Evolutionary conservation across 2,329 filamentous ascomycete species (phyloP), one percentile per base, ranked within the genome.

Genomic region (Sclerotinia nivalis): DNA sequence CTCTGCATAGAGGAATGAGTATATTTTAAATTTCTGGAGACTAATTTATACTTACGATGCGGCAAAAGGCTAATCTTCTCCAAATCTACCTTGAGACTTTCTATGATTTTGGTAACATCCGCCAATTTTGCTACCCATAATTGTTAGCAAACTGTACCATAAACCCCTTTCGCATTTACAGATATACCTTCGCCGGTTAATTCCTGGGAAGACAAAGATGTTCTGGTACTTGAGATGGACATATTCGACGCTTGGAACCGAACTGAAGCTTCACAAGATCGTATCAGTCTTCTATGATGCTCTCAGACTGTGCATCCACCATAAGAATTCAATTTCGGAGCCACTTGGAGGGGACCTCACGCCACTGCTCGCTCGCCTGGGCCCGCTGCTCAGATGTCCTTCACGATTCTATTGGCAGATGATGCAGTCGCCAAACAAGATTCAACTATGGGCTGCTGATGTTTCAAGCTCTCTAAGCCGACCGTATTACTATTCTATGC

Each of bases 101-200:
- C 81, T 73, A 96, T 81, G 22, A 96, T 81, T 67, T 84, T 82
- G 22, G 84, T 88, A 54, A 95, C 91, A 68, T 91, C 87, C 70
- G 87, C 83, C 69, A 91, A 84, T 81, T 94, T 93, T 71, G 83
- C 86, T 93, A 76, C 31, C 52, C 69, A 66, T 13, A n/a, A 65
- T 40, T 40, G 54, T 75, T 61, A 75, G 72, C 40, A 28, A 34
- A 15, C 22, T n/a, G n/a, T 49, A 49, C n/a, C 49, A n/a, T 28
- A n/a, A n/a, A 45, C 3, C 9, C 4, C 13, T 45, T 18, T 49
- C 45, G 31, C 20, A 28, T 66, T 47, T 49, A 28, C 61, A 40
- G 37, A 52, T 67, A 25, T 74, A 77, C 76, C 75, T 67, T 70
- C 34, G 52, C 75, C 75, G 3, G 73, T 74, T 43, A 76, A 54